Base-by-base conservation (phyloP, 306 rosid species). In the Gastrolobium bilobum region DNA sequence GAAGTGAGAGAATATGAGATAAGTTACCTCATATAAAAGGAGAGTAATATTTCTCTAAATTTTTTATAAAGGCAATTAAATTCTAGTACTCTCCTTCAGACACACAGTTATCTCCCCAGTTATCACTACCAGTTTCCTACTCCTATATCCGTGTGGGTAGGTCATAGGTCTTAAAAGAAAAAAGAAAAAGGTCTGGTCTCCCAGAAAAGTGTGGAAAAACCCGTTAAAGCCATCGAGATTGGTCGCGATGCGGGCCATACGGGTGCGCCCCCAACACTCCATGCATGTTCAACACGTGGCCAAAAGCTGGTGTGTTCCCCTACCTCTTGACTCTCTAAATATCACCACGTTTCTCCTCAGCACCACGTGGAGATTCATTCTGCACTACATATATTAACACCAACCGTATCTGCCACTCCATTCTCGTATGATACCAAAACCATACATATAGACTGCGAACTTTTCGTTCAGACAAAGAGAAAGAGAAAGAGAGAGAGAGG, bases 221-320 rank as follows among this genome's bases (percentile, higher is more conserved):
- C 75, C 71, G 79, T 44, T 52, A 26, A 73, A 14, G 60, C 62
- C 8, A 29, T 9, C 15, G 26, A 60, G 73, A 68, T 48, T 71
- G 4, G 70, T 20, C 50, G 68, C 31, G 14, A 60, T 2, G 76
- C 82, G 83, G 67, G 35, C 6, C 63, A 82, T 76, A 48, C 78
- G 79, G 83, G 11, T 3, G 11, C 1, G 0, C 39, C 37, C 54
- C 15, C 14, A 57, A 57, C 77, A 13, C 13, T 54, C 51, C 15
- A 5, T 14, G 51, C 30, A 10, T 29, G n/a, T 10, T 34, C 56
- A 38, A 84, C 96, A 87, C 91, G 91, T 87, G 93, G 69, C 82
- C 5, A 46, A n/a, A 80, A 10, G 29, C 4, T 14, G 14, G 3
- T 26, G 0, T 0, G 1, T 42, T 42, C 10, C 5, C 5, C 38